These are phyloP conservation scores for Sarocladiaceae sp. DNA, from an alignment of 2,329 filamentous ascomycete genomes.

Conservation along the genomic window DNA sequence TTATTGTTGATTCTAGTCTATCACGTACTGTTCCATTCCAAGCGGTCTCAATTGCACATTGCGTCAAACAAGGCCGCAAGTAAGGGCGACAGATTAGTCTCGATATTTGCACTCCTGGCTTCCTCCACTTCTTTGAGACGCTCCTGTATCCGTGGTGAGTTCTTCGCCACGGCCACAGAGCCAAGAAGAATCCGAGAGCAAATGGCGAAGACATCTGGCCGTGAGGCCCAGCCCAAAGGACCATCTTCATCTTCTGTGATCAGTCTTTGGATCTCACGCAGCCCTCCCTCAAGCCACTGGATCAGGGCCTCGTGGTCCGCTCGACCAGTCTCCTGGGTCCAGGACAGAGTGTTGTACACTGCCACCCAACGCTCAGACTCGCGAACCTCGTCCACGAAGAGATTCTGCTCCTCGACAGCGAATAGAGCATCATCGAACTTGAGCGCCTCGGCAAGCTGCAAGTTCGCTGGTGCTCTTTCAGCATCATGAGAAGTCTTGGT, in stretches of 20 bases:
- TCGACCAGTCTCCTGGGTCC: slow-evolving; percentile 39
- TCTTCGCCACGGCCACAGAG: slow-evolving; percentile 18
- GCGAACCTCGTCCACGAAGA: slow-evolving; percentile 80
- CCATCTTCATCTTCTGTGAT: slow-evolving; percentile 46
- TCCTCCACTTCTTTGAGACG: neutral
- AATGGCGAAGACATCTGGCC: slow-evolving; percentile 62
- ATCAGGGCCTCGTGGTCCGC: slow-evolving; percentile 17
- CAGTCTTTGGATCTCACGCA: slow-evolving; percentile 23
- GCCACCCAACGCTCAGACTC: slow-evolving; percentile 68
- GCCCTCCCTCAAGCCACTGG: slow-evolving; percentile 9
- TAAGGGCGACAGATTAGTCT: neutral
- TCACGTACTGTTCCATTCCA: no score
- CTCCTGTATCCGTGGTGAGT: neutral
- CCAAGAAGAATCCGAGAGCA: slow-evolving; percentile 43
- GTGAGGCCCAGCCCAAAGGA: slow-evolving; percentile 68
- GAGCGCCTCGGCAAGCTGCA: slow-evolving; percentile 41
- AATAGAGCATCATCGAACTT: slow-evolving; percentile 68
- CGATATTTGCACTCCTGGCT: neutral
- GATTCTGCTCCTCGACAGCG: slow-evolving; percentile 84
- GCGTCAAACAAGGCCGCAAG: neutral
- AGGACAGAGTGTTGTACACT: slow-evolving; percentile 26
- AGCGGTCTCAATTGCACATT: no score
- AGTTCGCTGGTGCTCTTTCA: slow-evolving; percentile 21
- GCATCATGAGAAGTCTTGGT: neutral
- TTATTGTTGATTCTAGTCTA: neutral